Evolutionary conservation across 2,329 filamentous ascomycete genomes (phyloP).

Genomic region (Sarocladium kiliense): DNA sequence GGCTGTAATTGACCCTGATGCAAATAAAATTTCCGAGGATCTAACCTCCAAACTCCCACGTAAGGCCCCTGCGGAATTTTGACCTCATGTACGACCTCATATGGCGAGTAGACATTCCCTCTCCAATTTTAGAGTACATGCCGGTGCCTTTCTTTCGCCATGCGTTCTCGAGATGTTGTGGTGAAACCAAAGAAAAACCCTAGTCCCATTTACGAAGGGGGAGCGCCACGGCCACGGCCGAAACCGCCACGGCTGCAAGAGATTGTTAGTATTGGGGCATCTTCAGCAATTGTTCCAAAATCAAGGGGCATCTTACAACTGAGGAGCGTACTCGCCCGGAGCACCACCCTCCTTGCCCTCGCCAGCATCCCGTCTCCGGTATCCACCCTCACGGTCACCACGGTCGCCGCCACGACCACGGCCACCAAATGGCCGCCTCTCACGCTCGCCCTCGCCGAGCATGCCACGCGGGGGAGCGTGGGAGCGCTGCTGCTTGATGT

Average conservation of each 20-base stretch:
- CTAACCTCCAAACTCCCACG: constrained; percentile 43
- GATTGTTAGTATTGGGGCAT: constrained; percentile 26
- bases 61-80: constrained; percentile 6
- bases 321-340: constrained; percentile 85
- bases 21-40: constrained; percentile 43
- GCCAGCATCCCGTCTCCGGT: constrained; percentile 84
- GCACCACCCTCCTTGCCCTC: constrained; percentile 88
- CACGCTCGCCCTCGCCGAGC: constrained; percentile 81
- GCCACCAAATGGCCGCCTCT: constrained; percentile 72
- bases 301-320: constrained; percentile 59
- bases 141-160: constrained; percentile 37
- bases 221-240: constrained; percentile 81
- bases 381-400: constrained; percentile 83
- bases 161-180: constrained; percentile 34
- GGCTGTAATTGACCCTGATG: constrained; percentile 31
- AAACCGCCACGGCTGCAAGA: constrained; percentile 70
- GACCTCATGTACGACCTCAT: constrained; percentile 10
- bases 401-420: constrained; percentile 71
- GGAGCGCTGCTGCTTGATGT: constrained; percentile 99
- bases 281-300: not conserved
- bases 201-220: constrained; percentile 53
- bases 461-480: constrained; percentile 98
- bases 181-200: constrained; percentile 32
- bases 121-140: constrained; percentile 43
- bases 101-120: constrained; percentile 24